Base-by-base conservation (phyloP, 768 basidiomycete species). In the Crepidotus variabilis region DNA sequence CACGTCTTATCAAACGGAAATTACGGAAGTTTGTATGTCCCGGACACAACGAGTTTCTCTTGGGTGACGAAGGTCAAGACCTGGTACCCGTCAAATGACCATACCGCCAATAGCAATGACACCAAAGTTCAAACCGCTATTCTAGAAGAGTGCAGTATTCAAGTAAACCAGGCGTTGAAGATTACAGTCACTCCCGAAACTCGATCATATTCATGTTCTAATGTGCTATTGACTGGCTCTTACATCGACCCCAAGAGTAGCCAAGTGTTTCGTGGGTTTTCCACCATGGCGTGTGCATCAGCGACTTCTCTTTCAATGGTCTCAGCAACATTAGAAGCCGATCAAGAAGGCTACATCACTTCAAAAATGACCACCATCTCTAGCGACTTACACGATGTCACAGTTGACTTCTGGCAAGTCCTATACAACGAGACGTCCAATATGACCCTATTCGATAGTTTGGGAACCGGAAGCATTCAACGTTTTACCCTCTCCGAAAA, bases 401-500 rank as follows among this genome's bases (percentile, higher is more conserved):
- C 35, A 9, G 13, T 22, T 28, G 46, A 39, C 48, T 16, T 43
- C 39, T 43, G 18, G 14, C 39, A 43, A 11, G 39, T 16, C 39
- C 39, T 16, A 43, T 45, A 36, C 21, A 50, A 50, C 11, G 48
- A 51, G 14, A 56, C 22, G 6, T 24, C 36, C 22, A 39, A 43
- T 14, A 43, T 49, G 6, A 22, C 43, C 10, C 51, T 49, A 28
- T 28, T 28, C 28, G 28, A 28, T 8, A 28, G 28, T 28, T 8
- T 28, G 4, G 28, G 4, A 3, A 3, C 4, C 14, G 55, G 50
- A 24, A 14, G 18, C 39, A 23, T 56, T 13, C 21, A 28, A 9
- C 35, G 55, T 8, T 56, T 43, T 20, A 28, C 56, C 11, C 49
- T 57, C 46, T 47, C 51, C 8, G 45, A 52, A 35, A 53, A 56